Evolutionary conservation across 139 green algal genomes (phyloP).

Genomic region (Edaphochlamys debaryana): DNA sequence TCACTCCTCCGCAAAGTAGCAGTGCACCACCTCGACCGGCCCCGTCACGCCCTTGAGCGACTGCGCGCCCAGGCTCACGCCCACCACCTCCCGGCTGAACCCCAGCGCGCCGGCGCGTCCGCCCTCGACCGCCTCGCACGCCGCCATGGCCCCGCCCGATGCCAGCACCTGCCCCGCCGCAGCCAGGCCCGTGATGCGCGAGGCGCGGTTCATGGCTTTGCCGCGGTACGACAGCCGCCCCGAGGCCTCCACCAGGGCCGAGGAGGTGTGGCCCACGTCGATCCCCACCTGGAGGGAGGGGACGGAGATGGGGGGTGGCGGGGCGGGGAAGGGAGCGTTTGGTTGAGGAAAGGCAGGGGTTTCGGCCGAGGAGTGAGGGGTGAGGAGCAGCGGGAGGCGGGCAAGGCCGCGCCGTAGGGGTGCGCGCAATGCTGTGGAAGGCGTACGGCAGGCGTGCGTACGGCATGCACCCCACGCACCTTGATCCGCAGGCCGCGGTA

Average conservation of each 20-base stretch:
- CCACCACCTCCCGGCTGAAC: background rate
- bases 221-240: slow-evolving; percentile 38
- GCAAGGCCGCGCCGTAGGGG: too few relatives aligned
- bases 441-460: too few relatives aligned
- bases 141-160: background rate
- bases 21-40: background rate
- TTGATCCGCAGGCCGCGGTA: background rate
- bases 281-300: background rate
- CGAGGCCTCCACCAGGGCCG: background rate
- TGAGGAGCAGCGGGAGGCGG: too few relatives aligned
- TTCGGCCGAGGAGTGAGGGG: too few relatives aligned
- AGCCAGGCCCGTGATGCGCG: slow-evolving; percentile 12
- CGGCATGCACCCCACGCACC: background rate
- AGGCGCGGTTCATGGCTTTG: slow-evolving; percentile 38
- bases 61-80: background rate
- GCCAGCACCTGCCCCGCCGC: slow-evolving; percentile 19
- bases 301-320: too few relatives aligned
- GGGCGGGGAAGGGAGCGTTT: too few relatives aligned
- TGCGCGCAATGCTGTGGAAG: too few relatives aligned
- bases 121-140: background rate
- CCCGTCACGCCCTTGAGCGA: background rate
- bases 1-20: background rate
- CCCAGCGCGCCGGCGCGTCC: too few relatives aligned
- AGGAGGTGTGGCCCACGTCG: background rate
- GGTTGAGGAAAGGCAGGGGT: background rate